These are phyloP conservation scores for Irpex rosettiformis DNA, from an alignment of 1,284 basidiomycete species.

Conservation along the genomic window DNA sequence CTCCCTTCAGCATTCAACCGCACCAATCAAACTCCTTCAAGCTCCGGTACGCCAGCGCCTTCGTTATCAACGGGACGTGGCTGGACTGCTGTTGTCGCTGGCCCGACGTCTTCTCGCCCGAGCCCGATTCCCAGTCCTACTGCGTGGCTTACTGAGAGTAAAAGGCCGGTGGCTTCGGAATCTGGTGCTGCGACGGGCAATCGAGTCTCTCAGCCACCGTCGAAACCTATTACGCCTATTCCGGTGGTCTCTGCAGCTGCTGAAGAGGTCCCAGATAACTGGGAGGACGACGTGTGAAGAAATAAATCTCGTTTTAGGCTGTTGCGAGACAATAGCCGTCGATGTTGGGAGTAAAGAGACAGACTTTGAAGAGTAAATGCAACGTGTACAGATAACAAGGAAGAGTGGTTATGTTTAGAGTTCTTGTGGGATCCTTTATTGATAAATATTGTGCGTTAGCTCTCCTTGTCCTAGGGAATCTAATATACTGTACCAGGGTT, in stretches of 20 bases:
- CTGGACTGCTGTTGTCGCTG: conserved; percentile 37
- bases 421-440: background rate
- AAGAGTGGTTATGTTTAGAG: background rate
- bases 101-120: conserved; percentile 15
- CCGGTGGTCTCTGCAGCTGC: background rate
- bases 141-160: conserved; percentile 11
- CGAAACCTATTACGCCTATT: background rate
- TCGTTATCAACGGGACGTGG: conserved; percentile 24
- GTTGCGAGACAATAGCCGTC: background rate
- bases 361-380: background rate
- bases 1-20: conserved; percentile 11
- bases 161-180: background rate
- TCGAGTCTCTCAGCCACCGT: background rate
- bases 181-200: background rate
- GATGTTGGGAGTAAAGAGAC: background rate
- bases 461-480: background rate
- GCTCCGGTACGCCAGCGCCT: conserved; percentile 13
- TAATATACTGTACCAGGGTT: background rate
- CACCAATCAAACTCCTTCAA: conserved; percentile 13
- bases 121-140: conserved; percentile 22
- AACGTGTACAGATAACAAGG: background rate
- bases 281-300: conserved; percentile 42
- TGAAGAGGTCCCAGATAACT: conserved; percentile 38
- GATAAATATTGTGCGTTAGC: background rate
- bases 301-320: background rate